A percentile compares a stretch with the other conserved stretches of the same genome.
phyloP scores from a whole-genome alignment of 148 eudicot genomes.

The Amaranthus palmeri region DNA sequence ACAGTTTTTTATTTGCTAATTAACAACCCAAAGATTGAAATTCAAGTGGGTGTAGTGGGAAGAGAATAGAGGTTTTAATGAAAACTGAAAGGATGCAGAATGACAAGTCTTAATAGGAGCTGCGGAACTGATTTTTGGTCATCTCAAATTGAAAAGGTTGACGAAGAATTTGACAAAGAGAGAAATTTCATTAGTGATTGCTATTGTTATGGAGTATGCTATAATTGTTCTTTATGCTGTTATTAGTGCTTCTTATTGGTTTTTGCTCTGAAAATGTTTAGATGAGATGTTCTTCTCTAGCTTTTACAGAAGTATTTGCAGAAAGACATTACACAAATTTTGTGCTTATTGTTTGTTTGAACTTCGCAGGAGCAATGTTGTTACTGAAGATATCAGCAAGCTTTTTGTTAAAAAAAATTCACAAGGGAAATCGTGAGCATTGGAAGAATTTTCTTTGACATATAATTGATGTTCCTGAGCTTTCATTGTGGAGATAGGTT shows the following conservation, averaged over 20 bases:
- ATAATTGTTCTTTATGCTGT: not conserved
- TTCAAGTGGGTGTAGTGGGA: too few relatives aligned
- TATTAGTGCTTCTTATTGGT: not conserved
- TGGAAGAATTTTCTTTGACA: not conserved
- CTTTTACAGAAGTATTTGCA: not conserved
- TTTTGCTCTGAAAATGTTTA: not conserved
- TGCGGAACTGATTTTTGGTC: too few relatives aligned
- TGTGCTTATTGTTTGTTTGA: conserved; percentile 9
- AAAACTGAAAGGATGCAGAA: too few relatives aligned
- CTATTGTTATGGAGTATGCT: not conserved
- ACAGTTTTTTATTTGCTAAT: too few relatives aligned
- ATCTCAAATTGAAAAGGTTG: too few relatives aligned
- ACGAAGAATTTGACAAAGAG: too few relatives aligned
- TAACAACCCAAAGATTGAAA: too few relatives aligned
- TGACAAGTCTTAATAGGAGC: too few relatives aligned
- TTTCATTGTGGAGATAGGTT: not conserved
- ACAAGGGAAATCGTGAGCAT: conserved; percentile 18
- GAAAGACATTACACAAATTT: not conserved
- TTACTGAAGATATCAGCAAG: conserved; percentile 81
- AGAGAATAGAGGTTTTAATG: too few relatives aligned
- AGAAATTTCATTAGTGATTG: not conserved
- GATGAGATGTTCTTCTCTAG: not conserved
- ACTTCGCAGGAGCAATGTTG: conserved; percentile 77
- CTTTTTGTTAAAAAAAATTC: conserved; percentile 47
- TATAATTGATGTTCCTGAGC: not conserved